Evolutionary conservation across 805 yeast genomes (phyloP).

Genomic region (Tetrapisispora taiwanensis): DNA sequence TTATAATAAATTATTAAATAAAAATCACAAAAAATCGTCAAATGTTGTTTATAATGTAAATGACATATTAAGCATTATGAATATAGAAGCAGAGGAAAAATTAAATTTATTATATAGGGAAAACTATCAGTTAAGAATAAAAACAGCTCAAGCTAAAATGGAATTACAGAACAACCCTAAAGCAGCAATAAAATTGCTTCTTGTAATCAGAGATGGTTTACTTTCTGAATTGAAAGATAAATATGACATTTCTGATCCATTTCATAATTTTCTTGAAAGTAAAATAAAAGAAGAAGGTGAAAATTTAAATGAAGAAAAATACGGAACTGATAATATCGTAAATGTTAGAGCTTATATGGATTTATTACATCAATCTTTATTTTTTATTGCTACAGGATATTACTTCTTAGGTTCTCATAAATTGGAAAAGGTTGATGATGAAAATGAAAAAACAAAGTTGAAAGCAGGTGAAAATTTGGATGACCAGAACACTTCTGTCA

Average conservation of each 20-base stretch:
- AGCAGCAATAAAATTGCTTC: conserved; percentile 41
- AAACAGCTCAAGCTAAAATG: conserved; percentile 51
- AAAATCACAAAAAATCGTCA: conserved; percentile 3
- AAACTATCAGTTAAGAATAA: conserved; percentile 37
- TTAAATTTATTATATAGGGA: conserved; percentile 40
- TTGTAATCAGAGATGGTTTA: conserved; percentile 31
- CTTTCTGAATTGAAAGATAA: conserved; percentile 15
- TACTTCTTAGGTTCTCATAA: conserved; percentile 23
- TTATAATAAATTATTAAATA: conserved; percentile 4
- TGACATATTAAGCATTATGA: conserved; percentile 58
- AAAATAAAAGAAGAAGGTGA: not conserved
- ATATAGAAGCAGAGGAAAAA: conserved; percentile 43
- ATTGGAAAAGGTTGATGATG: conserved; percentile 20
- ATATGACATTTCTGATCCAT: conserved; percentile 14
- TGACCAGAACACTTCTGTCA: conserved; percentile 5
- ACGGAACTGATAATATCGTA: conserved; percentile 1
- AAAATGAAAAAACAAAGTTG: conserved; percentile 17
- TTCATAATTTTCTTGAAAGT: conserved; percentile 2
- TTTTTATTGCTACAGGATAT: conserved; percentile 49
- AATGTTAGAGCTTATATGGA: conserved; percentile 31
- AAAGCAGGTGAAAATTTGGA: conserved; percentile 7
- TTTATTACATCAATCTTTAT: conserved; percentile 63
- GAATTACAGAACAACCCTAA: conserved; percentile 49
- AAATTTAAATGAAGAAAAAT: not conserved
- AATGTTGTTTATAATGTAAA: conserved; percentile 34